phyloP scores from a whole-genome alignment of 345 rosid genomes.

The Brassica carinata region DNA sequence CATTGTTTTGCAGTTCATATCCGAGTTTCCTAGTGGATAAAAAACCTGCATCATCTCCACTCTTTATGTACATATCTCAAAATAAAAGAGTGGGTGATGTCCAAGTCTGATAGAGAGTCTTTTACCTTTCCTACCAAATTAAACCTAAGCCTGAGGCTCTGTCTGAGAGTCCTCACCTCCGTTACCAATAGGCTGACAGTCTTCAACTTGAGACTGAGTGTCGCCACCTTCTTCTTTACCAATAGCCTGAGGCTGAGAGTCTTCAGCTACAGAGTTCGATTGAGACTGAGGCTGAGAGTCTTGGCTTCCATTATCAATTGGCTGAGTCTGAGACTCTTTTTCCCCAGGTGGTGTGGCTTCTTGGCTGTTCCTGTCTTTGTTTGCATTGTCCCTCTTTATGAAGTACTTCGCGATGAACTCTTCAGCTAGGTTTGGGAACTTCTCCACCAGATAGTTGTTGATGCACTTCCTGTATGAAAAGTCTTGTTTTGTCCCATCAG shows the following conservation, averaged over 20 bases:
- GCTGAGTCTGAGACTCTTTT: slow-evolving; percentile 14
- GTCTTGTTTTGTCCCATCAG: slow-evolving; percentile 69
- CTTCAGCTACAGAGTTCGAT: background rate
- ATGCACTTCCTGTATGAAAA: slow-evolving; percentile 82
- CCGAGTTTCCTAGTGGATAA: background rate
- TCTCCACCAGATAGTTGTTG: slow-evolving; percentile 57
- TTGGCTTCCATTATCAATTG: background rate
- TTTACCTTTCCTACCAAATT: slow-evolving; percentile 2
- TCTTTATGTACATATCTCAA: slow-evolving; percentile 34
- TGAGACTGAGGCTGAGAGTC: background rate
- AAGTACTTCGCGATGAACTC: slow-evolving; percentile 69
- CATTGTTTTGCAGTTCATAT: slow-evolving; percentile 35
- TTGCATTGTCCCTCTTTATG: slow-evolving; percentile 42
- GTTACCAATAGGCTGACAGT: background rate
- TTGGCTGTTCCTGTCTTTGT: slow-evolving; percentile 44
- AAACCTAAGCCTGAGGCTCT: background rate
- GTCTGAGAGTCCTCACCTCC: slow-evolving; percentile 10
- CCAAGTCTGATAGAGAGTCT: background rate
- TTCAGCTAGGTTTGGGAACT: slow-evolving; percentile 64
- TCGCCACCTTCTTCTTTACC: background rate
- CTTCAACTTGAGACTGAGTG: background rate
- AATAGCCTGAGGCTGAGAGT: background rate
- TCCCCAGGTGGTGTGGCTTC: slow-evolving; percentile 28
- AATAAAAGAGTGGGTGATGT: slow-evolving; percentile 32
- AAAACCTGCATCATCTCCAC: slow-evolving; percentile 17